phyloP scores from a whole-genome alignment of 2,329 filamentous ascomycete genomes.

The Periconia digitata region DNA sequence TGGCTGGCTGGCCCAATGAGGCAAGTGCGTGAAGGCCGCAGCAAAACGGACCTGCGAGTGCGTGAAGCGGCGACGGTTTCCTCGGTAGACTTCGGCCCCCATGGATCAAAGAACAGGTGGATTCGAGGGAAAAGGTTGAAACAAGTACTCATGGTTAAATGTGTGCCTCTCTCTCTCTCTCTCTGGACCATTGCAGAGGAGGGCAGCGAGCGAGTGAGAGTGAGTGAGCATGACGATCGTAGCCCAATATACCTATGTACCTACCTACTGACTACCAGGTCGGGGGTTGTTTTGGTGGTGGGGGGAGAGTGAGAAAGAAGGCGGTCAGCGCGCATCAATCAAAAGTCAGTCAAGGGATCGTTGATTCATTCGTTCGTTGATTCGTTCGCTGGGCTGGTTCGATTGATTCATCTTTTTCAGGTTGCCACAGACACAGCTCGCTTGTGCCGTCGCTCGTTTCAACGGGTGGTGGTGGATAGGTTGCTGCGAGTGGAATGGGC shows the following conservation, averaged over 20 bases:
- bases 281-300: constrained; percentile 3
- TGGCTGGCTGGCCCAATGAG: no score
- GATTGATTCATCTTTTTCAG: no score
- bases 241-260: neutral
- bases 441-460: neutral
- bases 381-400: no score
- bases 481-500: neutral
- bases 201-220: neutral
- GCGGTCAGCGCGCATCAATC: constrained; percentile 27
- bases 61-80: neutral
- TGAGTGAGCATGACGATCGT: neutral
- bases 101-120: neutral
- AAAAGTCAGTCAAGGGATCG: no score
- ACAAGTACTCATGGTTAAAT: neutral
- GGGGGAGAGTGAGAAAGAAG: constrained; percentile 11
- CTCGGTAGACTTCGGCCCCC: neutral
- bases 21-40: constrained; percentile 8
- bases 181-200: no score
- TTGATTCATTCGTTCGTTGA: no score
- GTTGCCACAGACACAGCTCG: constrained; percentile 23
- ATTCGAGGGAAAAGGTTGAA: neutral
- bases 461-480: neutral
- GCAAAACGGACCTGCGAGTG: no score
- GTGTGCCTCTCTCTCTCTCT: no score
- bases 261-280: constrained; percentile 5